Conservation (phyloP, 2,329 filamentous ascomycete genomes). For the Coniochaeta pulveracea region DNA sequence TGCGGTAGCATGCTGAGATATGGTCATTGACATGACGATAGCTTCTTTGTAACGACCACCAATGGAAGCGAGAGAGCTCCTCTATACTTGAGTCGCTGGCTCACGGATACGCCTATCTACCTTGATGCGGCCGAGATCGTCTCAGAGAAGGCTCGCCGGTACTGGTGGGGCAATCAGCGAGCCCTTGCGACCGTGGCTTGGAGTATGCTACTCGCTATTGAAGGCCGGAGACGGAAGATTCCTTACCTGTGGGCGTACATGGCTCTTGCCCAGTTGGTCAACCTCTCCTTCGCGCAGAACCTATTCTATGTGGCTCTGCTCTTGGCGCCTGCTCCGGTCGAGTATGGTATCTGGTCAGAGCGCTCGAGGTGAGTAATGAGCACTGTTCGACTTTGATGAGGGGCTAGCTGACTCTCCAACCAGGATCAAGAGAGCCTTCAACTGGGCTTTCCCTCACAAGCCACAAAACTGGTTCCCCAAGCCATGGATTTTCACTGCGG, state of each 20-base stretch:
- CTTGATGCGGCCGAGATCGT: constrained; percentile 42
- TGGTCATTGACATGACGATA: not conserved
- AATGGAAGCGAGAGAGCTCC: constrained; percentile 11
- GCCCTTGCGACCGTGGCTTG: constrained; percentile 42
- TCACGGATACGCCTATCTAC: constrained; percentile 39
- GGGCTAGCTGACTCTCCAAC: constrained; percentile 4
- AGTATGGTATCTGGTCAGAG: too few species aligned
- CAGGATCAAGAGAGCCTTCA: constrained; percentile 13
- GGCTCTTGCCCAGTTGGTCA: constrained; percentile 45
- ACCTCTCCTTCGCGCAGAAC: constrained; percentile 50
- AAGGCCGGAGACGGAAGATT: constrained; percentile 46
- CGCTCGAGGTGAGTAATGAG: too few species aligned
- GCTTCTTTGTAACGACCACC: constrained; percentile 3
- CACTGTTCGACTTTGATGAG: too few species aligned
- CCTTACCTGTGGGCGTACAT: constrained; percentile 44
- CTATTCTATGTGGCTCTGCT: constrained; percentile 50
- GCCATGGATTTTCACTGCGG: constrained; percentile 20
- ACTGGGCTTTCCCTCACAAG: constrained; percentile 23
- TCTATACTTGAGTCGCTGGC: constrained; percentile 36
- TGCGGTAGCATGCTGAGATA: not conserved
- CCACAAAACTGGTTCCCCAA: constrained; percentile 31
- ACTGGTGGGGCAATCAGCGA: constrained; percentile 53
- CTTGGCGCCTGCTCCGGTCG: constrained; percentile 38
- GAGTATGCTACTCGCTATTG: constrained; percentile 44
- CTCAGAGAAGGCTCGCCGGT: constrained; percentile 39